phyloP scores from a whole-genome alignment of 2,329 filamentous ascomycete species.

The Oidium heveae region DNA sequence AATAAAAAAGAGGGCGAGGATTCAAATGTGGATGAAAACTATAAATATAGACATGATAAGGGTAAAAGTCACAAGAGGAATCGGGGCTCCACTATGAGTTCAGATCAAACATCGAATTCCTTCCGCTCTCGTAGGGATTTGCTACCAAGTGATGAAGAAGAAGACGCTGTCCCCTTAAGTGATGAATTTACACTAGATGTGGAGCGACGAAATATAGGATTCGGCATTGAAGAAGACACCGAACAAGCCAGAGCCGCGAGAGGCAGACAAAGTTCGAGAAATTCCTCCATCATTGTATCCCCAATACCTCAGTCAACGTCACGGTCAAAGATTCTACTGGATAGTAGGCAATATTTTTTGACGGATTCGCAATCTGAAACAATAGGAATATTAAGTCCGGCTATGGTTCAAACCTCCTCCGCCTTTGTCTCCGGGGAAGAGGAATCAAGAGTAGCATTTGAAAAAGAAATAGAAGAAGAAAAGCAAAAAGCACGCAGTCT shows the following conservation, averaged over 20 bases:
- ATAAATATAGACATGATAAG: conserved; percentile 5
- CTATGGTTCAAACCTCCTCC: conserved; percentile 18
- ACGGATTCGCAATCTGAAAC: conserved; percentile 13
- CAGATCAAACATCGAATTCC: conserved; percentile 62
- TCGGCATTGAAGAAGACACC: neutral
- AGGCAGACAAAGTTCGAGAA: conserved; percentile 27
- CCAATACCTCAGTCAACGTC: conserved; percentile 16
- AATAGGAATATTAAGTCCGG: conserved; percentile 13
- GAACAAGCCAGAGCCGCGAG: conserved; percentile 13
- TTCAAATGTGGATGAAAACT: conserved; percentile 7
- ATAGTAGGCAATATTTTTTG: conserved; percentile 5
- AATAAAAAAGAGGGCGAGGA: neutral
- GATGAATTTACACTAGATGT: conserved; percentile 78
- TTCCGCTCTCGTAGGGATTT: conserved; percentile 71
- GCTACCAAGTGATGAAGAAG: conserved; percentile 64
- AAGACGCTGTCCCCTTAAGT: conserved; percentile 77
- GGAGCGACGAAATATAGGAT: conserved; percentile 35
- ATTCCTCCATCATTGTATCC: conserved; percentile 31
- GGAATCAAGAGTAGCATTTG: conserved; percentile 20
- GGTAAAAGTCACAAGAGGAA: conserved; percentile 21
- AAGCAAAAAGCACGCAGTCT: too few species aligned
- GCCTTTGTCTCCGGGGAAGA: conserved; percentile 27
- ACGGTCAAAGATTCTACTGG: conserved; percentile 7
- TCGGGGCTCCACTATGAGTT: conserved; percentile 56
- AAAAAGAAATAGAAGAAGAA: conserved; percentile 21